Conservation (phyloP, 2,329 filamentous ascomycete genomes). For the Blastomyces silverae region DNA sequence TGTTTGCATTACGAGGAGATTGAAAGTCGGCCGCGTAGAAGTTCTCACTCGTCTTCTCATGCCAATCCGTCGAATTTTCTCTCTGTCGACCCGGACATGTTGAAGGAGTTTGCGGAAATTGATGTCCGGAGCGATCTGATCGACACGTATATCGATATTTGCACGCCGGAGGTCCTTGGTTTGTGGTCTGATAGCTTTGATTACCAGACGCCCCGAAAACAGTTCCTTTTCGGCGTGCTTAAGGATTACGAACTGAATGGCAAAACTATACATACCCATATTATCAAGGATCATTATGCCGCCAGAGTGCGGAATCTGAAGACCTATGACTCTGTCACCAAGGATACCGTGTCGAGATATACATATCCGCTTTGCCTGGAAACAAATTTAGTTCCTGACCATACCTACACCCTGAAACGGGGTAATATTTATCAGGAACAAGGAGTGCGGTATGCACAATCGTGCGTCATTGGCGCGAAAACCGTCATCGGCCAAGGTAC, state of each 20-base stretch:
- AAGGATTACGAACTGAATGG: constrained; percentile 97
- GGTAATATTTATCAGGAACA: constrained; percentile 72
- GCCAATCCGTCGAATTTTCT: constrained; percentile 48
- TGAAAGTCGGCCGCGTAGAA: constrained; percentile 45
- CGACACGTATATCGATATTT: constrained; percentile 94
- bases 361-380: constrained; percentile 84
- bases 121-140: constrained; percentile 82
- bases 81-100: constrained; percentile 69
- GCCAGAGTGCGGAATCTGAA: constrained; percentile 79
- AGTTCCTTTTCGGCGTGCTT: constrained; percentile 84
- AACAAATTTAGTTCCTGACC: constrained; percentile 70
- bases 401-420: constrained; percentile 65
- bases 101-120: constrained; percentile 66
- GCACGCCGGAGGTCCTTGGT: constrained; percentile 88
- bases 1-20: constrained; percentile 95
- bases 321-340: constrained; percentile 82
- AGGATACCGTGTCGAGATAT: constrained; percentile 80
- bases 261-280: constrained; percentile 90
- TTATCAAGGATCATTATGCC: constrained; percentile 75
- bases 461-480: constrained; percentile 60
- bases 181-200: constrained; percentile 98
- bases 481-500: constrained; percentile 72
- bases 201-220: constrained; percentile 79
- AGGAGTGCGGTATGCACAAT: constrained; percentile 64
- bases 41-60: constrained; percentile 18